Percentiles rank a stretch among this genome's conserved stretches.
Conservation (phyloP, 1,139 yeast species). For the Debaryomycetaceae sp. region DNA sequence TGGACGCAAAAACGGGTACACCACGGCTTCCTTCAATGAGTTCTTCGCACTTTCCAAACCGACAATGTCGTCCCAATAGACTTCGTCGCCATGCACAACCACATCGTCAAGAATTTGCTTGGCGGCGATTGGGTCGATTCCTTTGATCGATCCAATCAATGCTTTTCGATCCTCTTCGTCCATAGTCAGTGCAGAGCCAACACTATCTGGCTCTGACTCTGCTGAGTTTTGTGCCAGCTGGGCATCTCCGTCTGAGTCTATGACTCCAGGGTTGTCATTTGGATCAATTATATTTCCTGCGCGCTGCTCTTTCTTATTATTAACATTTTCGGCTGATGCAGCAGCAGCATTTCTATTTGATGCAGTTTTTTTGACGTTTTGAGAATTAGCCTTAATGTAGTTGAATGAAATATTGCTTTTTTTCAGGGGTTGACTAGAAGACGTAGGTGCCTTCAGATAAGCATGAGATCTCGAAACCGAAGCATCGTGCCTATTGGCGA, state of each 20-base stretch:
- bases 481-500: background rate
- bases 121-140: conserved; percentile 41
- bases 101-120: conserved; percentile 83
- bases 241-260: conserved; percentile 3
- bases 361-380: conserved; percentile 5
- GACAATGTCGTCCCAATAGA: conserved; percentile 95
- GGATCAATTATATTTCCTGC: conserved; percentile 29
- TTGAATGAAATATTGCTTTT: conserved; percentile 28
- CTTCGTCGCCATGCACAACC: conserved; percentile 92
- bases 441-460: conserved; percentile 3
- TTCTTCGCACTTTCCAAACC: conserved; percentile 88
- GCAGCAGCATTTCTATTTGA: conserved; percentile 2
- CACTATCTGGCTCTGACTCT: conserved; percentile 3
- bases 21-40: conserved; percentile 92
- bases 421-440: conserved; percentile 3
- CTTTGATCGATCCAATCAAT: conserved; percentile 35
- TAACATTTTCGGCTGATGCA: conserved; percentile 4
- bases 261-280: conserved; percentile 13
- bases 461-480: background rate
- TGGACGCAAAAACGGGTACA: conserved; percentile 91
- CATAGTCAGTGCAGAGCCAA: conserved; percentile 22
- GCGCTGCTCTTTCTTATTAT: conserved; percentile 14
- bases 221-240: too few relatives aligned
- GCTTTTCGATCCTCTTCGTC: conserved; percentile 66
- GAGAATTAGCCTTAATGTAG: conserved; percentile 18